These are phyloP conservation scores for Cyberlindnera maritima DNA, from an alignment of 805 yeast genomes.

Conservation along the genomic window DNA sequence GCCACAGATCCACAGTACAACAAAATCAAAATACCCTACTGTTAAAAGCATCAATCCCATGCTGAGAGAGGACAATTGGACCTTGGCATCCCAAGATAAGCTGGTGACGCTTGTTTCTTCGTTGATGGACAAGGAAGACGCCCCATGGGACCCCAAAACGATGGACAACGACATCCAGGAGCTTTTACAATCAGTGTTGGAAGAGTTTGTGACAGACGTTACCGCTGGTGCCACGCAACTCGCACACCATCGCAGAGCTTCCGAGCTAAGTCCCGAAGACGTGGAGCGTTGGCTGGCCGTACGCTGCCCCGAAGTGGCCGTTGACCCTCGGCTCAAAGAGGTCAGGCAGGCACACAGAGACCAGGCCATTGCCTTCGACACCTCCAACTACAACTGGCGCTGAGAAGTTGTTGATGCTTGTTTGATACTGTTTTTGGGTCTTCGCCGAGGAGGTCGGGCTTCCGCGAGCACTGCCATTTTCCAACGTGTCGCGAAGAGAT, in stretches of 20 bases:
- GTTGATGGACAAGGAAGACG: slow-evolving; percentile 2
- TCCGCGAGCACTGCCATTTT: slow-evolving; percentile 8
- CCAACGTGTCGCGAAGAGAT: neutral
- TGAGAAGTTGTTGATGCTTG: too few relatives aligned
- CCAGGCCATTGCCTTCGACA: neutral
- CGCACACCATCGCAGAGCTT: slow-evolving; percentile 4
- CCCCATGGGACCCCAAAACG: slow-evolving; percentile 1
- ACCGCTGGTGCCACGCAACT: slow-evolving; percentile 1
- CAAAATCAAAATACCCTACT: neutral
- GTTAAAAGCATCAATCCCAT: neutral
- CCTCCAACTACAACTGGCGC: neutral
- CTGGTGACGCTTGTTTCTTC: neutral
- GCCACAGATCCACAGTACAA: neutral
- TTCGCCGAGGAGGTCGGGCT: slow-evolving; percentile 5
- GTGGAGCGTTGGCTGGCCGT: slow-evolving; percentile 1
- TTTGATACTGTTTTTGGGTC: neutral
- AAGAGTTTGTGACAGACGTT: slow-evolving; percentile 6
- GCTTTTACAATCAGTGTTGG: slow-evolving; percentile 3
- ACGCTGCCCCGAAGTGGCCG: neutral
- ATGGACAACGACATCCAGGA: slow-evolving; percentile 6
- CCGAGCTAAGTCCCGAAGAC: neutral
- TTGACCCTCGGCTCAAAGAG: neutral
- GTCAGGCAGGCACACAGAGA: neutral
- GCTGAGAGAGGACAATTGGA: neutral
- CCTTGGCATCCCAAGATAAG: neutral